phyloP scores from a whole-genome alignment of 805 yeast genomes.

The Phaffomyces antillensis region DNA sequence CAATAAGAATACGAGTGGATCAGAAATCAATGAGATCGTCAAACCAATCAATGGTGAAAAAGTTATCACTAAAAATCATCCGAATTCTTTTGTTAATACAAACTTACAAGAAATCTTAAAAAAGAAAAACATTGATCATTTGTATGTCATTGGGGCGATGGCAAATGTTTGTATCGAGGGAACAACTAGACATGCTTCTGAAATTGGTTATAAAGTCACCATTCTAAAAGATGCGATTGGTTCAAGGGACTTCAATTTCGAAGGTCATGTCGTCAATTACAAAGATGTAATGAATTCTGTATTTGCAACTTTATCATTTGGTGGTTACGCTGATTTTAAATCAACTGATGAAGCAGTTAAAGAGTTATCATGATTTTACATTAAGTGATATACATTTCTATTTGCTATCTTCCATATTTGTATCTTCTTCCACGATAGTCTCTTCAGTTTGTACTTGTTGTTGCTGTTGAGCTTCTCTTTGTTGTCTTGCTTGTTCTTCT shows the following conservation, averaged over 20 bases:
- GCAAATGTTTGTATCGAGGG: slow-evolving; percentile 18
- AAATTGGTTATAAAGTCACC: slow-evolving; percentile 12
- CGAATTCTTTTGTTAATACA: slow-evolving; percentile 14
- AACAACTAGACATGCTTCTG: slow-evolving; percentile 14
- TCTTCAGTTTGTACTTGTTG: slow-evolving; percentile 3
- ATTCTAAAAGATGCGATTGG: slow-evolving; percentile 15
- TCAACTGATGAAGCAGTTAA: slow-evolving; percentile 7
- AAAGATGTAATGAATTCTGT: slow-evolving; percentile 8
- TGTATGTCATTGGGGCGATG: slow-evolving; percentile 16
- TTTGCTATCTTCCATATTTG: slow-evolving; percentile 7
- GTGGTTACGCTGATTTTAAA: slow-evolving; percentile 9
- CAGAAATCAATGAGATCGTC: slow-evolving; percentile 9
- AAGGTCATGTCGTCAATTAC: slow-evolving; percentile 9
- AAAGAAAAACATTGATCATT: slow-evolving; percentile 3
- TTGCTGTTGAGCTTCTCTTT: slow-evolving; percentile 38
- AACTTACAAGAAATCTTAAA: slow-evolving; percentile 8
- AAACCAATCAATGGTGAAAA: slow-evolving; percentile 7
- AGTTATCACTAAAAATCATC: slow-evolving; percentile 9
- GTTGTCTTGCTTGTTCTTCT: slow-evolving; percentile 91
- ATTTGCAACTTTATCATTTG: slow-evolving; percentile 14
- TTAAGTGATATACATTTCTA: neutral
- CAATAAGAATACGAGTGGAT: slow-evolving; percentile 6
- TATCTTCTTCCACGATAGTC: neutral
- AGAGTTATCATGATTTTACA: neutral
- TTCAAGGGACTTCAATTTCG: slow-evolving; percentile 13